Conservation (phyloP, 495 filamentous ascomycete species). For the Niebla homalea region DNA sequence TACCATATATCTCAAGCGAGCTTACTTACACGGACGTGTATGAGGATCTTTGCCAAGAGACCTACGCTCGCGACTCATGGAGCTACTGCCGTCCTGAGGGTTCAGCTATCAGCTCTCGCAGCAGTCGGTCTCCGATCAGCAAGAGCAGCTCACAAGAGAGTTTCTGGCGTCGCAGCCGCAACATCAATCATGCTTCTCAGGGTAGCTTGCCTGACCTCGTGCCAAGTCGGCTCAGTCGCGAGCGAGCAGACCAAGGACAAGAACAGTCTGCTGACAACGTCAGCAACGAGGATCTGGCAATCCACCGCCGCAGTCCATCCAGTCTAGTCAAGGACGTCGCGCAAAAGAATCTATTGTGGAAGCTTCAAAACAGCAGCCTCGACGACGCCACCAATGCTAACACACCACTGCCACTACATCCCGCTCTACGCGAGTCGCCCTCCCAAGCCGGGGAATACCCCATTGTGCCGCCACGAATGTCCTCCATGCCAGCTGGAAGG, state of each 20-base stretch:
- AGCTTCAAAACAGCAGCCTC: neutral
- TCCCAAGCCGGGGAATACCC: neutral
- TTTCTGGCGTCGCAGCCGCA: slow-evolving; percentile 38
- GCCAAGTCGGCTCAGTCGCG: slow-evolving; percentile 35
- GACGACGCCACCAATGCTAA: slow-evolving; percentile 5
- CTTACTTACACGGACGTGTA: slow-evolving; percentile 16
- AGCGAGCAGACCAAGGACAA: slow-evolving; percentile 13
- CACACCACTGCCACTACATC: slow-evolving; percentile 6
- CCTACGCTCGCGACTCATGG: slow-evolving; percentile 31
- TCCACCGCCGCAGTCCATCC: slow-evolving; percentile 8
- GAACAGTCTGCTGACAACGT: slow-evolving; percentile 6
- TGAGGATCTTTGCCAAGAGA: slow-evolving; percentile 35
- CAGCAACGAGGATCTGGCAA: neutral
- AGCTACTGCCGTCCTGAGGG: slow-evolving; percentile 23
- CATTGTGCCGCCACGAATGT: too few relatives aligned
- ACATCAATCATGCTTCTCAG: slow-evolving; percentile 43
- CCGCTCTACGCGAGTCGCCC: slow-evolving; percentile 3
- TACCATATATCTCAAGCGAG: slow-evolving; percentile 18
- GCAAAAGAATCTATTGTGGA: slow-evolving; percentile 8
- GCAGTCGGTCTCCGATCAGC: slow-evolving; percentile 43
- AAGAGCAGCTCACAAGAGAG: slow-evolving; percentile 47
- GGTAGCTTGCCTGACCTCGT: slow-evolving; percentile 44
- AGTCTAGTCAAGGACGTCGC: slow-evolving; percentile 10
- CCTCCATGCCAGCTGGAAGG: too few relatives aligned
- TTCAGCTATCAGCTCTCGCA: slow-evolving; percentile 31